These are phyloP conservation scores for Coemansia sp. DNA, from an alignment of 192 early-diverging fungal species.

Conservation along the genomic window DNA sequence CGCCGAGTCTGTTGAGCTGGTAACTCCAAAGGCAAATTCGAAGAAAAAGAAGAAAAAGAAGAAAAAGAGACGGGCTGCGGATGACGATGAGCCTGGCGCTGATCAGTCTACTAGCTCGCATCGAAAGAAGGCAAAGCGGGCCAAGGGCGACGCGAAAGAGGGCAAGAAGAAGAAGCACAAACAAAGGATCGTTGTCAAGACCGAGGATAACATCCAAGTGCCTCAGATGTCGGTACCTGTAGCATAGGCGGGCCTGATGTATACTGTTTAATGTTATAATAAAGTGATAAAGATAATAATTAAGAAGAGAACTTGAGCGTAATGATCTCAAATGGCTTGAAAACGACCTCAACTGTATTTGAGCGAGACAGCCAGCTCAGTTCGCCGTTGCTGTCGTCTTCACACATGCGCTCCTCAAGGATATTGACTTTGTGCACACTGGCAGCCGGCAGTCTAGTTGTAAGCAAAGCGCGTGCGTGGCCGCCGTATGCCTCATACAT, in stretches of 20 bases:
- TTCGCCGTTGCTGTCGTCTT: slow-evolving; percentile 33
- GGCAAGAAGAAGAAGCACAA: slow-evolving; percentile 15
- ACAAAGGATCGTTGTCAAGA: not conserved
- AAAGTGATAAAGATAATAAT: not conserved
- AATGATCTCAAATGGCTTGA: slow-evolving; percentile 71
- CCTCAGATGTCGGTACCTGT: too few relatives aligned
- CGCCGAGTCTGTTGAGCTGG: not conserved
- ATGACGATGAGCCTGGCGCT: not conserved
- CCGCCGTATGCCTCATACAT: slow-evolving; percentile 94
- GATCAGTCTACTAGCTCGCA: not conserved
- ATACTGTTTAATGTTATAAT: too few relatives aligned
- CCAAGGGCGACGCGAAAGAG: not conserved
- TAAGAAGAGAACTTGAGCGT: slow-evolving; percentile 56
- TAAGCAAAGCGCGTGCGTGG: slow-evolving; percentile 35
- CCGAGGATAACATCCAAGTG: not conserved
- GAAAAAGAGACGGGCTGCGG: not conserved
- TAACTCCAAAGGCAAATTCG: not conserved
- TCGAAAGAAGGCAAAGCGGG: not conserved
- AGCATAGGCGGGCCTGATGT: too few relatives aligned
- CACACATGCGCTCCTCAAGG: slow-evolving; percentile 69
- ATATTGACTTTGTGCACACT: slow-evolving; percentile 69
- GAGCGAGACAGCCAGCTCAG: slow-evolving; percentile 31
- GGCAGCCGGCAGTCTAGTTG: slow-evolving; percentile 24
- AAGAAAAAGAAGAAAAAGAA: not conserved
- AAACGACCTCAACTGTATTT: slow-evolving; percentile 38